These are phyloP conservation scores for Hypoxylon sp. DNA, from an alignment of 2,329 filamentous ascomycete genomes.

Conservation along the genomic window DNA sequence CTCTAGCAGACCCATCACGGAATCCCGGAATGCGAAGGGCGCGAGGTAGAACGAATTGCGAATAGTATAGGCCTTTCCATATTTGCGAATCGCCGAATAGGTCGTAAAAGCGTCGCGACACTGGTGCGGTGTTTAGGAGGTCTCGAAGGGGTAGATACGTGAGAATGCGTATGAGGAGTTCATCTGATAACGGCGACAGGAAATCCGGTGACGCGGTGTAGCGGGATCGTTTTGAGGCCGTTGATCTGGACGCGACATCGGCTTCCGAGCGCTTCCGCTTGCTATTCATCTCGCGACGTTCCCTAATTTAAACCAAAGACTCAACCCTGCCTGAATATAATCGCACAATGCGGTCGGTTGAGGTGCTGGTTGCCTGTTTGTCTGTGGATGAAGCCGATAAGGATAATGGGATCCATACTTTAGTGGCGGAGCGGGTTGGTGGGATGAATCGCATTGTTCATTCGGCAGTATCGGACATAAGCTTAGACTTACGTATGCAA, in stretches of 20 bases:
- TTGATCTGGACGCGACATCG: conserved; percentile 42
- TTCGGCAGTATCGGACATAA: conserved; percentile 18
- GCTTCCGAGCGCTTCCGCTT: conserved; percentile 48
- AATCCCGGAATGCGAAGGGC: conserved; percentile 81
- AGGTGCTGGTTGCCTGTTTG: background rate
- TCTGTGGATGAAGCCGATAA: conserved; percentile 8
- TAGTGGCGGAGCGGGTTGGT: background rate
- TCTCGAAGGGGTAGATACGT: conserved; percentile 79
- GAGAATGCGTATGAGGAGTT: conserved; percentile 87
- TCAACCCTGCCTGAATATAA: background rate
- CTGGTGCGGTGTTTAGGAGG: conserved; percentile 72
- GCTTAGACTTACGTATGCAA: conserved; percentile 1
- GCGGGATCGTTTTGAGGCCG: conserved; percentile 60
- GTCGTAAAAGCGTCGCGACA: conserved; percentile 81
- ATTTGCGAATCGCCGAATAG: conserved; percentile 86
- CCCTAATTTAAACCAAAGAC: background rate
- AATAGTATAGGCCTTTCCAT: conserved; percentile 92
- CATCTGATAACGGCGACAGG: conserved; percentile 84
- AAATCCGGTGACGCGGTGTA: conserved; percentile 64
- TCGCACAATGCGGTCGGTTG: background rate
- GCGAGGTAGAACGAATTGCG: conserved; percentile 86
- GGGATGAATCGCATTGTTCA: conserved; percentile 9
- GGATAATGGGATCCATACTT: conserved; percentile 16
- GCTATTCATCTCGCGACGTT: conserved; percentile 35
- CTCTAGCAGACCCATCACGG: conserved; percentile 55